Evolutionary conservation across 148 eudicot species (phyloP), one percentile per base, ranked within the genome.

Genomic region (Fagopyrum homotropicum): DNA sequence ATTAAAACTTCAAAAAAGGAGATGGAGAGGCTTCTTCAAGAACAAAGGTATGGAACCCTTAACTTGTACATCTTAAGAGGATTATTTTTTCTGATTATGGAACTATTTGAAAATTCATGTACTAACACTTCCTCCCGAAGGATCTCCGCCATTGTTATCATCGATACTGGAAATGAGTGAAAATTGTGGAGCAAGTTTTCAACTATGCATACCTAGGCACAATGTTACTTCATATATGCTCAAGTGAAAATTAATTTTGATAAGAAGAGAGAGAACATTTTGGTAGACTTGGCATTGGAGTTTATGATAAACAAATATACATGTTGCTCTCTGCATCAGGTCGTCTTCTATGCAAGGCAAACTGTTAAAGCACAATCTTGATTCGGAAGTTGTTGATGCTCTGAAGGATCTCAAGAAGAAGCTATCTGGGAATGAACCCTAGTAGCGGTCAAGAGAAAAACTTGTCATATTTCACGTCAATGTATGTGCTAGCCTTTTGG

Each of bases 1-100:
- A 95, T 92, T 59, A 92, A 92, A 81, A 83, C 93, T 76, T 84
- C 96, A 49, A 88, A 92, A 64, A 89, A 92, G 84, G 98, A 95
- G 83, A 86, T 88, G 77, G 97, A 92, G 78, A 77, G 69, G 76
- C 83, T 86, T 89, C 92, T 90, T 78, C 89, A 77, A 71, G 92
- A 92, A 82, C 96, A 88, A 56, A 90, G 92, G 96, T 90, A 70
- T 78, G 86, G 57, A 73, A 66, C 52, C 57, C 59, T 35, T 73
- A 8, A 16, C 22, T 48, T 72, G 54, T 47, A 6, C 46, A 40
- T 66, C 17, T 66, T 6, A 26, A 26, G 1, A 30, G 35, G 35
- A 30, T 30, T 30, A 30, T 30, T 30, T 30, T 30, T 30, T 30
- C 35, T 30, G 35, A 30, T 30, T 2, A 30, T 30, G 35, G 35